Evolutionary conservation across 2,329 filamentous ascomycete species (phyloP).

Genomic region (Fusarium napiforme): DNA sequence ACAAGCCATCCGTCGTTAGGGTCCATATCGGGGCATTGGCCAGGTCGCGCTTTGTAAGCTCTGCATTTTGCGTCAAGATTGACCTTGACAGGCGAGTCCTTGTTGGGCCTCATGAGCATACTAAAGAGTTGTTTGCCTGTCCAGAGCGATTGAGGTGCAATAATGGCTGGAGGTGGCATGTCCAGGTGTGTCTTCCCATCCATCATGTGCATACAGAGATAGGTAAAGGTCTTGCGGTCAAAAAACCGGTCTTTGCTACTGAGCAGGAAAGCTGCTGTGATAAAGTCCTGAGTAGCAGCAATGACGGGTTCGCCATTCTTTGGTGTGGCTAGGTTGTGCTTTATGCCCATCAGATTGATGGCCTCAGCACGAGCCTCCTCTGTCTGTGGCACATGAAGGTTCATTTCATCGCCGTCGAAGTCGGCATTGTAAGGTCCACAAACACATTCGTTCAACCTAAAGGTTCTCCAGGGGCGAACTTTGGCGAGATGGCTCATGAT

Average conservation of each 20-base stretch:
- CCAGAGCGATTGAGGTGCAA: conserved; percentile 85
- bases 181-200: conserved; percentile 81
- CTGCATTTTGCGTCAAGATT: conserved; percentile 95
- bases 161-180: conserved; percentile 84
- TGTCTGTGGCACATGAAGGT: conserved; percentile 95
- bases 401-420: conserved; percentile 99
- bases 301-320: conserved; percentile 99
- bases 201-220: conserved; percentile 95
- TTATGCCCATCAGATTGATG: conserved; percentile 96
- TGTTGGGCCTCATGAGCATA: conserved; percentile 89
- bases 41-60: conserved; percentile 74
- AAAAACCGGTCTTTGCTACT: conserved; percentile 95
- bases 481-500: conserved; percentile 97
- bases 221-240: conserved; percentile 86
- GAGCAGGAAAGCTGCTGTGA: conserved; percentile 90
- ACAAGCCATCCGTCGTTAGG: conserved; percentile 91
- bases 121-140: conserved; percentile 98
- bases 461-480: conserved; percentile 93
- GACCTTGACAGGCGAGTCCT: conserved; percentile 81
- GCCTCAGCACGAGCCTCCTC: conserved; percentile 96
- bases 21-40: conserved; percentile 75
- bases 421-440: conserved; percentile 99
- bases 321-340: conserved; percentile 93
- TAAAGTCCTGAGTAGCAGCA: conserved; percentile 99
- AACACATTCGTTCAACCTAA: conserved; percentile 96